A percentile compares a stretch with the other conserved stretches of the same genome.
Conservation (phyloP, 202 grass and related monocot species). For the Cymbopogon flexuosus region DNA sequence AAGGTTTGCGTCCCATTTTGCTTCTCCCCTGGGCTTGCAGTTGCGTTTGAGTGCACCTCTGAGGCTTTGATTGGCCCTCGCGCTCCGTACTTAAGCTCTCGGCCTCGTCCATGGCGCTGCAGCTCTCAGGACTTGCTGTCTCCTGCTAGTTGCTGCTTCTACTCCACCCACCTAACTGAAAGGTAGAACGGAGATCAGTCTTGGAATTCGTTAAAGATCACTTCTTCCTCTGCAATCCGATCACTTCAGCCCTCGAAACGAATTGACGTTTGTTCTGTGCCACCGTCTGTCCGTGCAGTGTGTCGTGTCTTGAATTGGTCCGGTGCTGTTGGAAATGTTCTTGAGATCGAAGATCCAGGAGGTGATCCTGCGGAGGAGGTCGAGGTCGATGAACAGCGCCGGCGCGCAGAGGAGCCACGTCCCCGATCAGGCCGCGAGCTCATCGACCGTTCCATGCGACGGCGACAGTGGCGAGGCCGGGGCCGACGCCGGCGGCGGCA, state of each 20-base stretch:
- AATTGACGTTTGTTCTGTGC: neutral
- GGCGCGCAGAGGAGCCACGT: slow-evolving; percentile 25
- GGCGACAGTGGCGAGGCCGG: neutral
- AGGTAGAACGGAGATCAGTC: neutral
- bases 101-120: slow-evolving; percentile 1
- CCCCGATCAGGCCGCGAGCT: neutral
- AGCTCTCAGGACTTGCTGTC: neutral
- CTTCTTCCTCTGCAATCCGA: slow-evolving; percentile 1
- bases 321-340: slow-evolving; percentile 38
- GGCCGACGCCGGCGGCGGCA: slow-evolving; percentile 1
- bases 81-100: slow-evolving; percentile 13
- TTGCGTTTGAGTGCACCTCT: slow-evolving; percentile 35
- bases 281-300: neutral
- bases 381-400: slow-evolving; percentile 35
- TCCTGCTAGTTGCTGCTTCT: neutral
- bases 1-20: slow-evolving; percentile 32
- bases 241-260: neutral
- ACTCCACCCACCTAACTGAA: neutral
- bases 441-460: slow-evolving; percentile 6
- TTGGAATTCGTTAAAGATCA: neutral
- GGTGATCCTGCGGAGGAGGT: slow-evolving; percentile 50
- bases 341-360: slow-evolving; percentile 56
- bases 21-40: slow-evolving; percentile 9
- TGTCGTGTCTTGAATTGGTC: neutral
- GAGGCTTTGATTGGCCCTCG: slow-evolving; percentile 11